Base-by-base conservation (phyloP, 179 eudicot genomes). In the Camellia oleifera region DNA sequence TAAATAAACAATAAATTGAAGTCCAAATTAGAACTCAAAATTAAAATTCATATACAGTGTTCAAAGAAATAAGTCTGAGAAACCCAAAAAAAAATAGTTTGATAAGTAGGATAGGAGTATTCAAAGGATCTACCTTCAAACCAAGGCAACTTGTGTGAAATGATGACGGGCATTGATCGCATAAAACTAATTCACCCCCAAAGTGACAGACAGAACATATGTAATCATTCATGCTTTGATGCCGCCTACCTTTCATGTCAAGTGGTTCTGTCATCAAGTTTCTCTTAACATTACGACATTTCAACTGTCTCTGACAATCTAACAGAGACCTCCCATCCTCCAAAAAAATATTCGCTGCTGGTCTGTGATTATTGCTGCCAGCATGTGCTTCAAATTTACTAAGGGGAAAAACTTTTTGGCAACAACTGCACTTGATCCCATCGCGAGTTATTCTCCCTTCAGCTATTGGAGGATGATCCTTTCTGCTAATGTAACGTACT, bases 111-210 rank as follows among this genome's bases (percentile, higher is more conserved):
- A 60, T n/a, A 18, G 23, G 26, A 18, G 63, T 56, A 46, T 58
- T 42, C 54, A 48, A 79, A 80, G 17, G 74, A 71, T 76, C 52
- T 77, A 92, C 99, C 95, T 88, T 84, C 87, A 97, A 76, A 82
- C 84, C 89, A 62, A 97, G 88, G 91, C 99, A 97, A 69, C 71
- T 60, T 67, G 85, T 83, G 84, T 97, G 99, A 79, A 88, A 97
- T 4, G 99, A 86, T n/a, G 99, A 91, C 26, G 99, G 99, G 75
- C 99, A 97, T 17, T 82, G 83, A 86, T 94, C 98, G 70, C 99
- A 97, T 68, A 94, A 80, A 42, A 97, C 69, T 77, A 97, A 75
- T 78, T 88, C 86, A 50, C 99, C 99, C 40, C 99, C 98, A 83
- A 77, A 81, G 50, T 84, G 98, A 83, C 99, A 97, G 66, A 91